Evolutionary conservation across 2,329 filamentous ascomycete species (phyloP), one percentile per base, ranked within the genome.

Genomic region (Colletotrichum higginsianum): DNA sequence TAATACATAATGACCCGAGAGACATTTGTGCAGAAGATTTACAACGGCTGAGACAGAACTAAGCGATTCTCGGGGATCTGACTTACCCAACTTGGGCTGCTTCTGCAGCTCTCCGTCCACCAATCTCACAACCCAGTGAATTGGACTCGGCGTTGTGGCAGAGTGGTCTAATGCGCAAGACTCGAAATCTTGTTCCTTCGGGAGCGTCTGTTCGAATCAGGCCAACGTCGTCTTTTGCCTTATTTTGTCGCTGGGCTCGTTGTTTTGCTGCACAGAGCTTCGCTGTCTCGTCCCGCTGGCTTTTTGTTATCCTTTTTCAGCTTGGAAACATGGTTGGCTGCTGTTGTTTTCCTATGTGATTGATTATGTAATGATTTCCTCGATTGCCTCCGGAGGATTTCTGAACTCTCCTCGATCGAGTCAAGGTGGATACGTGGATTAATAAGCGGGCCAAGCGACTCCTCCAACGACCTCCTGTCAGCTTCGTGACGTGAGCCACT

Each of bases 101-200:
- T 15, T 15, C 1, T 44, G 4, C 16, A 18, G 15, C 12, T 15
- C 15, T 2, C 5, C 7, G 5, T 6, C 15, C 16, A 55, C 2
- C 11, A n/a, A 16, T 6, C 15, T 38, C 12, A 42, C 13, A 3
- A 1, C 21, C 13, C 0, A 16, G 4, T 40, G n/a, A 16, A 12
- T 9, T 4, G 15, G 4, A 26, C 26, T 0, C 18, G 60, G 60
- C 60, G 60, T 61, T 61, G 60, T 61, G 60, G 60, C 60, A 61
- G 60, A 61, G 60, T 61, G 60, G 60, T 61, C 60, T 61, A 61
- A 61, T 61, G 60, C 60, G 60, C 60, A 61, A 61, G 60, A 61
- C 60, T 61, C 50, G 60, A 61, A 61, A 61, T 61, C 46, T 61
- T 61, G 60, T 61, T 61, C 60, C 60, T 61, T 61, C 60, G 60